Evolutionary conservation across 257 asterid species (phyloP).

Genomic region (Coffea canephora): DNA sequence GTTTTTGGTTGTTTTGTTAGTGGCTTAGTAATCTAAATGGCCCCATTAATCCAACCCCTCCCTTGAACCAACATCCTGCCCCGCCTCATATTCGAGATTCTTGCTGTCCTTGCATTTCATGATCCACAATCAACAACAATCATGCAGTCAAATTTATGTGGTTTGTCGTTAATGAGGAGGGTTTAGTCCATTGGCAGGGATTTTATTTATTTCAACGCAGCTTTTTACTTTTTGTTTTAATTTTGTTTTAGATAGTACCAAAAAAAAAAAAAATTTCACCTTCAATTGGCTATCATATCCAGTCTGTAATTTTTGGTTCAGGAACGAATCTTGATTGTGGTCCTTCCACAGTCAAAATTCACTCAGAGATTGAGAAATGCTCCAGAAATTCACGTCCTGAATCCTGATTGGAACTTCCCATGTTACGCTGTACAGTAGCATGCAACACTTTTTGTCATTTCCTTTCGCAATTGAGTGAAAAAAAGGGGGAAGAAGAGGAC

Average conservation of each 20-base stretch:
- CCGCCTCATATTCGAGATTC: not conserved
- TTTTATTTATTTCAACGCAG: not conserved
- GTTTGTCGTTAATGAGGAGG: not conserved
- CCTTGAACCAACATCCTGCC: not conserved
- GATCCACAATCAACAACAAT: not conserved
- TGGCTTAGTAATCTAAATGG: not conserved
- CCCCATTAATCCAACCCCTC: conserved; percentile 4
- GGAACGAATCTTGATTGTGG: too few species aligned
- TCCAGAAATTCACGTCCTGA: not conserved
- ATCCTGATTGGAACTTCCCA: not conserved
- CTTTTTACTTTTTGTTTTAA: not conserved
- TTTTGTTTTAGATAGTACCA: not conserved
- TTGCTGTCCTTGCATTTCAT: not conserved
- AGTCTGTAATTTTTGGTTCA: not conserved
- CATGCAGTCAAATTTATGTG: not conserved
- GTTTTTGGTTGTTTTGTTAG: not conserved
- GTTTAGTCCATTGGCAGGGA: not conserved
- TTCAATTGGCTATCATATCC: not conserved
- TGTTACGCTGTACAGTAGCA: not conserved
- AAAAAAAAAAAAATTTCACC: too few species aligned
- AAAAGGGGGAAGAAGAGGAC: not conserved
- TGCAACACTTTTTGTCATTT: not conserved
- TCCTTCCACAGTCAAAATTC: too few species aligned
- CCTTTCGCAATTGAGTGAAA: too few species aligned
- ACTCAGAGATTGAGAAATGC: too few species aligned